Percentiles rank a stretch among this genome's conserved stretches.
phyloP scores from a whole-genome alignment of 805 yeast genomes.

The Starmerella etchellsii region DNA sequence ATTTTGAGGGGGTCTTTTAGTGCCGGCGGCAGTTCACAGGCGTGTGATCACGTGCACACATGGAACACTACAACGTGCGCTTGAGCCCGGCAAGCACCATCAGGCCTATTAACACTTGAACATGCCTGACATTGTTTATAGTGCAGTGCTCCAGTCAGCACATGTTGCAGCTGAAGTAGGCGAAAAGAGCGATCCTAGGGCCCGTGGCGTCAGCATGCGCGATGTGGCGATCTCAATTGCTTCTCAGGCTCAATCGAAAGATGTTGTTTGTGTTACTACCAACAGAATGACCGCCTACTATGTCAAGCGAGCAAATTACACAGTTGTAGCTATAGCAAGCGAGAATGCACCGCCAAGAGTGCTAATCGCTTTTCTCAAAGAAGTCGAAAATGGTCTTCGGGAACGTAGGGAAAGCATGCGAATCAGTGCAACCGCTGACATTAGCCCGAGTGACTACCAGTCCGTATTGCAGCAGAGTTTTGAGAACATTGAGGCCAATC shows the following conservation, averaged over 20 bases:
- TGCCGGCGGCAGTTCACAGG: no score
- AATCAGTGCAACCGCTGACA: background rate
- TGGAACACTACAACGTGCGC: no score
- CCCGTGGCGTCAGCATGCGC: constrained; percentile 1
- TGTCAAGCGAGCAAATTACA: constrained; percentile 2
- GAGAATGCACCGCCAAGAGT: constrained; percentile 21
- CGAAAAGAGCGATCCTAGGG: background rate
- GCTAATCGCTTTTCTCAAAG: constrained; percentile 20
- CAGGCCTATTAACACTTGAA: no score
- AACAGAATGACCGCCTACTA: constrained; percentile 16
- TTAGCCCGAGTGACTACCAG: background rate
- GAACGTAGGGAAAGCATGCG: background rate
- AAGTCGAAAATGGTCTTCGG: constrained; percentile 11
- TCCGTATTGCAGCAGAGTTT: constrained; percentile 12
- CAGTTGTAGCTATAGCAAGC: constrained; percentile 13
- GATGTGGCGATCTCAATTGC: constrained; percentile 18
- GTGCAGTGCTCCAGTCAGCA: constrained; percentile 2
- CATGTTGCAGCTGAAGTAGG: constrained; percentile 4
- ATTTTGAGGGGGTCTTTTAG: no score
- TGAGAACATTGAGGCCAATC: constrained; percentile 9
- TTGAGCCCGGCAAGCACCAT: no score
- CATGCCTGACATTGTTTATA: constrained; percentile 1
- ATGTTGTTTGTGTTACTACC: constrained; percentile 14
- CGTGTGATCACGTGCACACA: no score
- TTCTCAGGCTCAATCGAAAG: constrained; percentile 15